Conservation (phyloP, 768 basidiomycete species). For the Russula compacta region DNA sequence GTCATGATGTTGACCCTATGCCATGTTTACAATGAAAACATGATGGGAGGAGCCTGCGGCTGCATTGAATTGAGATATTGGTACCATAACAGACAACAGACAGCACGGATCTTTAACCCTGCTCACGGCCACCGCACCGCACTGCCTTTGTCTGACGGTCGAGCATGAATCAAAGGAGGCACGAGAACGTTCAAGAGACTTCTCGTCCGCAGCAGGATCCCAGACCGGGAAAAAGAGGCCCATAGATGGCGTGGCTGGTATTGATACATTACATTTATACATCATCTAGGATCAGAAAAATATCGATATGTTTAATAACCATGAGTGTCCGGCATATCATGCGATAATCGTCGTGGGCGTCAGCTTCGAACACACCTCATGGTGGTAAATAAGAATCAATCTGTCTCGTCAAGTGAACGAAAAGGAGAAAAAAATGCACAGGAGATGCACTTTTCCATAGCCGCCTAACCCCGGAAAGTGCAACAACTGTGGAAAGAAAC, state of each 20-base stretch:
- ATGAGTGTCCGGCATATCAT: conserved; percentile 5
- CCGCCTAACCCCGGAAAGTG: conserved; percentile 57
- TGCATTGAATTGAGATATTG: neutral
- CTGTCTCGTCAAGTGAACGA: neutral
- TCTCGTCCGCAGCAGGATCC: neutral
- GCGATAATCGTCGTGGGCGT: conserved; percentile 1
- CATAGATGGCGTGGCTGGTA: neutral
- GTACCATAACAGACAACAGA: neutral
- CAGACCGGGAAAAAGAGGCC: neutral
- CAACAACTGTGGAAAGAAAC: conserved; percentile 47
- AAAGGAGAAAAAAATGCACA: neutral
- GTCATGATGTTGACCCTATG: neutral
- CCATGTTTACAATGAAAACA: neutral
- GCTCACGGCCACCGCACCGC: neutral
- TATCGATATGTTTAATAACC: conserved; percentile 9
- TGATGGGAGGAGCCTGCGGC: neutral
- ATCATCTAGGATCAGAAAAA: conserved; percentile 6
- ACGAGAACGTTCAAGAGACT: neutral
- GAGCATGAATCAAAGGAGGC: neutral
- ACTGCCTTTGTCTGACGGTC: neutral
- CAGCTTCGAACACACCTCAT: conserved; percentile 6
- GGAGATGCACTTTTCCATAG: neutral
- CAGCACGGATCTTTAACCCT: neutral
- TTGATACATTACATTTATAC: conserved; percentile 15
- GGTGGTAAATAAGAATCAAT: neutral